Conservation (phyloP, 2,329 filamentous ascomycete species). For the Arachnomyces sp. region DNA sequence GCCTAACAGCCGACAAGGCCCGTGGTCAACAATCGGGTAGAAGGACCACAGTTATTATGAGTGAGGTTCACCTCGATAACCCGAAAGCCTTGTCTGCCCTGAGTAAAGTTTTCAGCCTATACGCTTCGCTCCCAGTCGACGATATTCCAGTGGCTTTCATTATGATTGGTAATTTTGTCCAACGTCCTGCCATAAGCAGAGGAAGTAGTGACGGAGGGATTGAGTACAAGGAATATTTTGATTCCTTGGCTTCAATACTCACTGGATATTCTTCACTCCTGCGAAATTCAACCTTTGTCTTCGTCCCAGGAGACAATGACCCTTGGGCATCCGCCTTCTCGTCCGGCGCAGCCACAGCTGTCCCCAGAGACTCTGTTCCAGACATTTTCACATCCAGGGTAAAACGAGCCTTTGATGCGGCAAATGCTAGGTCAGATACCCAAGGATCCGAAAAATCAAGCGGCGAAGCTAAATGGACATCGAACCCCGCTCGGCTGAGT, state of each 20-base stretch:
- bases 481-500: slow-evolving; percentile 73
- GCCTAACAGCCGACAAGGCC: slow-evolving; percentile 42
- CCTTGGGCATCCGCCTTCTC: slow-evolving; percentile 86
- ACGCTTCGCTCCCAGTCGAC: slow-evolving; percentile 58
- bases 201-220: slow-evolving; percentile 72
- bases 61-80: slow-evolving; percentile 79
- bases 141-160: slow-evolving; percentile 71
- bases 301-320: slow-evolving; percentile 94
- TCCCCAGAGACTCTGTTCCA: slow-evolving; percentile 55
- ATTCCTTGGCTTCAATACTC: slow-evolving; percentile 73
- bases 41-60: slow-evolving; percentile 63
- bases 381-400: slow-evolving; percentile 86
- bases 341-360: slow-evolving; percentile 39
- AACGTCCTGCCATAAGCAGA: slow-evolving; percentile 52
- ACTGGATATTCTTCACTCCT: slow-evolving; percentile 77
- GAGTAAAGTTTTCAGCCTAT: slow-evolving; percentile 66
- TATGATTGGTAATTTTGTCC: slow-evolving; percentile 75
- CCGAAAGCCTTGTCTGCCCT: slow-evolving; percentile 75
- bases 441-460: slow-evolving; percentile 44
- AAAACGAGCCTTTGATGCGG: slow-evolving; percentile 68
- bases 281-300: slow-evolving; percentile 73
- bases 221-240: slow-evolving; percentile 95
- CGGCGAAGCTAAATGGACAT: slow-evolving; percentile 78
- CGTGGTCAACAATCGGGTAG: slow-evolving; percentile 25
- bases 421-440: slow-evolving; percentile 61